Base-by-base conservation (phyloP, 192 early-diverging fungal species). In the Entomortierella beljakovae region DNA sequence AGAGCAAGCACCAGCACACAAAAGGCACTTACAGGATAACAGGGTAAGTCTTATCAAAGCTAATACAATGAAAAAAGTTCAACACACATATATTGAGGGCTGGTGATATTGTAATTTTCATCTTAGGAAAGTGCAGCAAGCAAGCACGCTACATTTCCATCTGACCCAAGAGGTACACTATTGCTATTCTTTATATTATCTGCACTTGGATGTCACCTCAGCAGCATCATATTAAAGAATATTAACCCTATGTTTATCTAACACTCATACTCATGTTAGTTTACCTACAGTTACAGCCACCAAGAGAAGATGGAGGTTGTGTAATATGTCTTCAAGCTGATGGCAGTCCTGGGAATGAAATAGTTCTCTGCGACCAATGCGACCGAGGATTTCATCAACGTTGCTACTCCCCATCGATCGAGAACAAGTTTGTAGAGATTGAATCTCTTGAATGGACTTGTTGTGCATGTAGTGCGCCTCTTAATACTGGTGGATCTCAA, bases 361-460 rank as follows among this genome's bases (percentile, higher is more conserved):
- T 83, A 25, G 76, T 83, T 2, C 57, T 80, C 0, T 83, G 82
- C 66, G 77, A 80, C 54, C 55, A 48, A 5, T 83, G 82, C 53
- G 71, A 70, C 49, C 55, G 82, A 28, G 66, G 70, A 9, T 83
- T 68, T 37, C 82, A 83, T 43, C 82, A 80, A 53, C 70, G 48
- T 22, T 83, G 82, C 20, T 68, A 83, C 31, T 57, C 51, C 40
- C 81, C 81, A 25, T 16, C 57, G 1, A 80, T 83, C 40, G 75
- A 80, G 9, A 74, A 62, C 38, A 63, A 64, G 26, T 72, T 53
- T 42, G 54, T 74, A 15, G 66, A 77, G 18, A 69, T 64, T 33
- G 52, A 34, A 4, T 63, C 68, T 15, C 66, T 69, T 20, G 77
- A 62, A 35, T 83, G 75, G 75, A 53, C 53, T 34, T 83, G 81